Evolutionary conservation across 2,329 filamentous ascomycete genomes (phyloP), one percentile per base, ranked within the genome.

Genomic region (Arthroderma sp.): DNA sequence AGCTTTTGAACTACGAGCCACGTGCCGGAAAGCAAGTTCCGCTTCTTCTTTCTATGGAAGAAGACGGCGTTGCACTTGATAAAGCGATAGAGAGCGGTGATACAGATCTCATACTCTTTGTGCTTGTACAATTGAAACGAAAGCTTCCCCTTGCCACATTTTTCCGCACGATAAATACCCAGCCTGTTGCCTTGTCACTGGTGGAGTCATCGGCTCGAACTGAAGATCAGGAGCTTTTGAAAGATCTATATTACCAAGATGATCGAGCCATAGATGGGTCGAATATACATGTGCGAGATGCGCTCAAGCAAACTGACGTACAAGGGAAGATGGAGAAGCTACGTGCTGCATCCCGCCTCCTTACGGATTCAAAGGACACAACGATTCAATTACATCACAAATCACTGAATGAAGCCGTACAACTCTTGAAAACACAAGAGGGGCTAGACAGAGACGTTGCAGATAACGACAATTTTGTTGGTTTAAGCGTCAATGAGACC

Each of bases 231-330:
- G 79, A 83, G 44, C 65, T 98, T 22, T 76, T 98, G 28, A 98
- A 96, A 58, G 91, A 96, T 58, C 71, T 98, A 3, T 98, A 91
- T 67, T 98, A 98, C 61, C 91, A 96, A 66, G 91, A 96, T 56
- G 91, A 98, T 60, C 79, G 89, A 4, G 78, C 88, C 3, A 70
- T 87, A 4, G 91, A 96, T 52, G 87, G 91, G 3, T 84, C 89
- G 0, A 83, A 86, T 47, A 78, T 98, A 1, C 83, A 96, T 48
- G 70, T 98, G 9, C 78, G 79, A 15, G 89, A 98, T 64, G 85
- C 88, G 0, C 70, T 98, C 5, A 68, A 73, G 4, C 84, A 91
- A 57, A 73, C 78, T 1, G 79, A 83, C 50, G 70, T 79, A 28
- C 73, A 80, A 31, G 80, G 79, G 1, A 75, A 84, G 4, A 74